Conservation (phyloP, 225 moss, liverwort and hornwort species). For the Polytrichum commune region DNA sequence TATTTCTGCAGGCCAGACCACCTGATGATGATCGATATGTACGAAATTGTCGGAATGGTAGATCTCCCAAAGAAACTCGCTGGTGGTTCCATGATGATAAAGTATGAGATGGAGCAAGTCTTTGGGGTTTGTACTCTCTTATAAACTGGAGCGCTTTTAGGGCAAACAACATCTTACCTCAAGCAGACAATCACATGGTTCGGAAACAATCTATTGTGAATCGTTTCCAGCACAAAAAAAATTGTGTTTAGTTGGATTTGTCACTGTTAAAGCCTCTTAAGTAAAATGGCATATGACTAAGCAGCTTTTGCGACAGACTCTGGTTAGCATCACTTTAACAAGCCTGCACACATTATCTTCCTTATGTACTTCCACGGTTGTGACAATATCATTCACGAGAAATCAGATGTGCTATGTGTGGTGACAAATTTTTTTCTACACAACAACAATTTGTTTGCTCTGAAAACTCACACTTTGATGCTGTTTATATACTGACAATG, state of each 20-base stretch:
- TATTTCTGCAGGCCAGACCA: constrained; percentile 75
- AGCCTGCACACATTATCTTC: neutral
- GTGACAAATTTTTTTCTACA: too few species aligned
- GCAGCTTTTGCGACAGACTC: neutral
- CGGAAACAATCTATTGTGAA: neutral
- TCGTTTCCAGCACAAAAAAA: neutral
- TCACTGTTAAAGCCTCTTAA: neutral
- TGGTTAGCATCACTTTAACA: neutral
- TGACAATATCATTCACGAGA: too few species aligned
- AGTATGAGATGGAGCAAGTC: constrained; percentile 41
- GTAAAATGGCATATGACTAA: neutral
- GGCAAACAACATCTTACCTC: neutral
- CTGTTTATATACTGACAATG: too few species aligned
- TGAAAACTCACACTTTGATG: too few species aligned
- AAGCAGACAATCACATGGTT: neutral
- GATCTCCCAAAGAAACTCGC: constrained; percentile 98
- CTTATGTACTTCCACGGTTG: too few species aligned
- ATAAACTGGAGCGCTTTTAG: neutral
- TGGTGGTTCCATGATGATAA: constrained; percentile 99
- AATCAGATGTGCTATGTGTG: too few species aligned
- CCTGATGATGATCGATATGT: constrained; percentile 99
- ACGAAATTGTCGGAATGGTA: constrained; percentile 93
- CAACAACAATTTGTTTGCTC: too few species aligned
- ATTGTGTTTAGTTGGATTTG: neutral
- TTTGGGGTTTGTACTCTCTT: neutral